Evolutionary conservation across 2,329 filamentous ascomycete genomes (phyloP), one percentile per base, ranked within the genome.

Genomic region (Metarhizium rileyi): DNA sequence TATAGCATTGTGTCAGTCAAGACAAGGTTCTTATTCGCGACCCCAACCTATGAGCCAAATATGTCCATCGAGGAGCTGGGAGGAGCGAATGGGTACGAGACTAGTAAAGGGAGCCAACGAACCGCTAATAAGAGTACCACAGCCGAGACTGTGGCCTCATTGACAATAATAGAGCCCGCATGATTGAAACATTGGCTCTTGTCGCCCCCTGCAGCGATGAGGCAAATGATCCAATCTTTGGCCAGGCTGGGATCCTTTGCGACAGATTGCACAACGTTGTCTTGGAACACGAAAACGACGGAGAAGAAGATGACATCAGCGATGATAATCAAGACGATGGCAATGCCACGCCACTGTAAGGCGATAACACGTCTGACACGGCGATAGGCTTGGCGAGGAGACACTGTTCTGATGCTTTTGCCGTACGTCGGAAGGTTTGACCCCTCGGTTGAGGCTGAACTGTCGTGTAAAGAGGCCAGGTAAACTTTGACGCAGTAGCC

Each of bases 401-500:
- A 87, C 63, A 90, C 80, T 53, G 83, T 87, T 54, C 80, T 80
- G 50, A 90, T 71, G 64, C 88, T 95, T 61, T 80, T 81, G 12
- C 79, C 77, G 68, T 90, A 90, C 16, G 61, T 59, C 0, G 87
- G 87, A 28, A 94, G 71, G 27, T 76, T 78, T 3, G 87, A 89
- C 59, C 78, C 82, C 46, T 84, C 83, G 0, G 86, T 89, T 4
- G 84, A 83, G 33, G 78, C 72, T 49, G 80, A 78, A 57, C 81
- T 81, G 64, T 95, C 88, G 53, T 81, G 78, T 49, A 95, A 74
- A 25, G 90, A 90, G 50, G 84, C 84, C 48, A 98, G 75, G 64
- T 97, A 98, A 45, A 98, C 88, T 63, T 95, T 90, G 69, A 95
- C 86, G 66, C 93, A 97, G 71, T 98, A 97, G 14, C 76, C 82